Evolutionary conservation across 1,284 basidiomycete species (phyloP), one percentile per base, ranked within the genome.

Genomic region (Boletellus deceptivus): DNA sequence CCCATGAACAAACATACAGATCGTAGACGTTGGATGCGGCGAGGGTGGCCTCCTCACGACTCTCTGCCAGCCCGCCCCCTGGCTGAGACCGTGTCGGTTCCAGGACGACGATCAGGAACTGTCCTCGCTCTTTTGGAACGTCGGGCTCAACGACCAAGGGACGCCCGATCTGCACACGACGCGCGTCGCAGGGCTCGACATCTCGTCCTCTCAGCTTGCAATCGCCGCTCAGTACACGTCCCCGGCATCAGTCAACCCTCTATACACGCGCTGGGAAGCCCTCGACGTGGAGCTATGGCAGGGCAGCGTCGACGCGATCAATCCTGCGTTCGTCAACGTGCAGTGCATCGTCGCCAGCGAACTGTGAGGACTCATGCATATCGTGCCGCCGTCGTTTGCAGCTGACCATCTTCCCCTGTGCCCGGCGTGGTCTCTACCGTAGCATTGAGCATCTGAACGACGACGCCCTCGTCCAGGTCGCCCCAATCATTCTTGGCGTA

Each of bases 371-470:
- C 27, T 44, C 38, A 46, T 49, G 29, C 40, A 31, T 47, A 35
- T 43, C 46, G 33, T 43, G 22, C 42, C 25, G 27, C 24, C 27
- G 20, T 46, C 22, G 18, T 20, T 20, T 7, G 29, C 29, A 14
- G 13, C 29, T 31, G 29, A 31, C 29, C 29, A 31, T 11, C 29
- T 29, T 29, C 11, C 11, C 11, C 18, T 6, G 11, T 27, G 29
- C 36, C 37, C 43, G 44, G 24, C 48, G 27, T 42, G 35, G 25
- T 27, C 25, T 27, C 25, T 10, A 27, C 25, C 37, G 20, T n/a
- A 92, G 91, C 7, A 89, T 98, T 62, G 95, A 98, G 69, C 95
- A 98, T 63, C 75, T 98, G 50, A 77, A 83, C 11, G 79, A 84
- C 2, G 67, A 79, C 14, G 71, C 89, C 10, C 76, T 97, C n/a